Evolutionary conservation across 2,329 filamentous ascomycete species (phyloP), one percentile per base, ranked within the genome.

Genomic region (Cladorrhinum sp.): DNA sequence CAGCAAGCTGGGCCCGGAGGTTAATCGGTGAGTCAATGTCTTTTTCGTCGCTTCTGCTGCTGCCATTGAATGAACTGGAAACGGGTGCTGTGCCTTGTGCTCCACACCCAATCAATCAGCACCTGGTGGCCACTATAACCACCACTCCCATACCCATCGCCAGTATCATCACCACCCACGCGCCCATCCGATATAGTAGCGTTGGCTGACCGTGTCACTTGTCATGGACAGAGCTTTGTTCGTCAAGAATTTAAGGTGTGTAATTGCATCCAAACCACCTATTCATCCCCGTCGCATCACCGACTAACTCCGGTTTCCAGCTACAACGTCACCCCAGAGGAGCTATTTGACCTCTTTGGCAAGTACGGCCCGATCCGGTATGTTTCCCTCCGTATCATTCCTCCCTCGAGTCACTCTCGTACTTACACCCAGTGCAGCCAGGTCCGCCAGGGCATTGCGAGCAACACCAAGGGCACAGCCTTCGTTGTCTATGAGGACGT

Each of bases 401-500:
- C 16, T 22, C 25, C 13, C 36, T 41, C 23, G 2, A n/a, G 12
- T 27, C n/a, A 5, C n/a, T 45, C 25, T 49, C 27, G 24, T 50
- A 62, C 62, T 67, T 65, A 75, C 64, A 64, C 62, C 54, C 41
- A 27, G 52, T 71, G 50, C 55, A 97, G 93, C 74, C 95, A 99
- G 88, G 96, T 99, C 74, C 93, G 95, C 75, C 93, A 97, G 81
- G 95, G 95, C 71, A 98, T 98, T 75, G 92, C 93, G 70, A 92
- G 88, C 79, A 93, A 95, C 77, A 97, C 95, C 72, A 99, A 98
- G 79, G 95, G 95, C 75, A 99, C 95, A 57, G 95, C 93, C 68
- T 99, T 96, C 78, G 95, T 99, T 70, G 95, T 99, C 78, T 99
- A 97, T 83, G 95, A 98, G 79, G 95, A 99, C 84, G 93, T 98